Conservation (phyloP, 495 filamentous ascomycete species). For the Geopyxis carbonaria region DNA sequence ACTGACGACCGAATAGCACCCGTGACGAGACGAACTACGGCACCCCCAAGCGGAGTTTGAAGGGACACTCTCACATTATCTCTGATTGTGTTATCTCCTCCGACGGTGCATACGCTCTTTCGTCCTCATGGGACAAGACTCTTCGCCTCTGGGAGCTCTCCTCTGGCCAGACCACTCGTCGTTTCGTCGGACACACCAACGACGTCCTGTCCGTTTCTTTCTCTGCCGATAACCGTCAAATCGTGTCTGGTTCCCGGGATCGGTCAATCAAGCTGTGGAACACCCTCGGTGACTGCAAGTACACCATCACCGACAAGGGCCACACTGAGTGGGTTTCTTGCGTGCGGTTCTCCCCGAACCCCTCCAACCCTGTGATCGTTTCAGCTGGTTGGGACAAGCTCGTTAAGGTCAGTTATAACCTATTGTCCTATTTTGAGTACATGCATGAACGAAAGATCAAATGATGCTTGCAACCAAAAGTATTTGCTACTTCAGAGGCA, state of each 20-base stretch:
- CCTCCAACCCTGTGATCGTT: slow-evolving; percentile 99
- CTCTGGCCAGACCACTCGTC: slow-evolving; percentile 85
- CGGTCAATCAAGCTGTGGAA: slow-evolving; percentile 99
- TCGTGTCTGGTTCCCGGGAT: slow-evolving; percentile 96
- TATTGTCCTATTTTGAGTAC: slow-evolving; percentile 16
- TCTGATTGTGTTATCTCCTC: slow-evolving; percentile 99
- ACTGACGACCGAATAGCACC: slow-evolving; percentile 33
- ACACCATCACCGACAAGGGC: slow-evolving; percentile 99
- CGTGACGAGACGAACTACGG: slow-evolving; percentile 94
- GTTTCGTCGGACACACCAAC: slow-evolving; percentile 98
- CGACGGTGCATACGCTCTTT: slow-evolving; percentile 97
- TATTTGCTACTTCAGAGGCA: slow-evolving; percentile 99
- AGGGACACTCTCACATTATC: slow-evolving; percentile 99
- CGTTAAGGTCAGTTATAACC: slow-evolving; percentile 68
- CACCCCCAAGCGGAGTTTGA: slow-evolving; percentile 94
- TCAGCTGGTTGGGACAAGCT: slow-evolving; percentile 99
- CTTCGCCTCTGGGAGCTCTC: slow-evolving; percentile 98
- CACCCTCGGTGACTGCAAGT: slow-evolving; percentile 99
- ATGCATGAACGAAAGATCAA: slow-evolving; percentile 27
- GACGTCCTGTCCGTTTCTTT: slow-evolving; percentile 99
- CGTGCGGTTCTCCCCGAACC: slow-evolving; percentile 98
- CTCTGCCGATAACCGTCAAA: slow-evolving; percentile 99
- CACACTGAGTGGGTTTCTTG: slow-evolving; percentile 99
- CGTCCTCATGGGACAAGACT: slow-evolving; percentile 98
- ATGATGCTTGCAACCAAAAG: slow-evolving; percentile 88